Percentiles rank a stretch among this genome's conserved stretches.
Conservation (phyloP, 2,329 filamentous ascomycete genomes). For the Atkinsonella hypoxylon region DNA sequence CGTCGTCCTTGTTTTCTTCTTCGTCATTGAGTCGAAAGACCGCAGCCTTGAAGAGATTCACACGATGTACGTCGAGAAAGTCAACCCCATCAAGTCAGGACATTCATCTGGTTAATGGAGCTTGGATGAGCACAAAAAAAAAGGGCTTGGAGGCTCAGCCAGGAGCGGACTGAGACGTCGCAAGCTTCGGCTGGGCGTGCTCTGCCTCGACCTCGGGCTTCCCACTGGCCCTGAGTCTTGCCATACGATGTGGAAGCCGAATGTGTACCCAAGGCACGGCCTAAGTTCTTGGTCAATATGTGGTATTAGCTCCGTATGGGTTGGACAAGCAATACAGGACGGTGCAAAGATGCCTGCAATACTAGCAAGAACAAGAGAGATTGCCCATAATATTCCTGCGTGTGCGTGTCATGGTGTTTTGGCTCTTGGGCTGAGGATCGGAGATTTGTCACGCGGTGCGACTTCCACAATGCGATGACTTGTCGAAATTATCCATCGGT, state of each 20-base stretch:
- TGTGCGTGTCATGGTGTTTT: background rate
- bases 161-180: background rate
- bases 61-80: conserved; percentile 53
- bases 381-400: too few relatives aligned
- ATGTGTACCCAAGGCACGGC: background rate
- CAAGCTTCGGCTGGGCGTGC: background rate
- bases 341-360: too few relatives aligned
- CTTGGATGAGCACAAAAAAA: conserved; percentile 4
- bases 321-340: too few relatives aligned
- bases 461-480: too few relatives aligned
- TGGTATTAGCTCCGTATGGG: too few relatives aligned
- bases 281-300: too few relatives aligned
- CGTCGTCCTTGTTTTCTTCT: conserved; percentile 59
- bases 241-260: background rate
- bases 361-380: too few relatives aligned
- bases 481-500: too few relatives aligned
- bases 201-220: background rate
- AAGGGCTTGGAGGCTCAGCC: conserved; percentile 4
- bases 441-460: background rate
- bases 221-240: background rate
- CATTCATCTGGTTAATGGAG: conserved; percentile 13
- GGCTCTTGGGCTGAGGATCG: too few relatives aligned
- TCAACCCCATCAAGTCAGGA: conserved; percentile 36
- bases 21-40: conserved; percentile 61
- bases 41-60: conserved; percentile 65